Evolutionary conservation across 202 grass and related monocot species (phyloP), one percentile per base, ranked within the genome.

Genomic region (Schoenoplectus triqueter): DNA sequence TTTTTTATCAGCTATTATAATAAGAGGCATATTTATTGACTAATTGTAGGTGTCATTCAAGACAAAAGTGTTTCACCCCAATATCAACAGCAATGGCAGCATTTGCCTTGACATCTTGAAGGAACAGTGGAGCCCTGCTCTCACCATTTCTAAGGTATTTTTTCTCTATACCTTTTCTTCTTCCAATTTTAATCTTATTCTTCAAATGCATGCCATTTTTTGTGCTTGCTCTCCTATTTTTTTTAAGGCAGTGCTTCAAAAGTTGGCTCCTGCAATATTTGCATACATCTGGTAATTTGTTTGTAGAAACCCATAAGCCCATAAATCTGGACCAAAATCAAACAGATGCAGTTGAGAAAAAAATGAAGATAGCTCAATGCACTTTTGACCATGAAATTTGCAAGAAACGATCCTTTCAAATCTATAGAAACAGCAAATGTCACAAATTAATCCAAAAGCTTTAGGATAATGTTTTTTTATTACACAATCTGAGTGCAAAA

Each of bases 51-150:
- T 81, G 71, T 81, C 85, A 69, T 90, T 92, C 85, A 90, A 87
- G 90, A 87, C 90, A 1, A 95, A 92, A 74, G 90, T 95, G 50
- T 95, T 92, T 80, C 93, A 95, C 73, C 93, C 93, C 49, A 95
- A 89, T 85, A 89, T 80, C 51, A 51, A 78, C 75, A 80, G 86
- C 77, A 54, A 72, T 52, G 86, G 79, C 54, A 82, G 93, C 87
- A 95, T 95, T 64, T 95, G 93, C 56, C 50, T 65, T 60, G 81
- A 87, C 72, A 95, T 95, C 61, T 82, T 95, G 49, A 95, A 95
- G 73, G 93, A 95, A 15, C 93, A 95, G 83, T 90, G 92, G 89
- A 87, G 74, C 86, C 90, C 85, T 64, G 87, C 76, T 22, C 80
- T 86, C 83, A 89, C 87, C 87, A 91, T 86, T 90, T 88, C 90